A percentile compares a stretch with the other conserved stretches of the same genome.
Evolutionary conservation across 305 asterid genomes (phyloP).

Genomic region (Ruellia speciosa): DNA sequence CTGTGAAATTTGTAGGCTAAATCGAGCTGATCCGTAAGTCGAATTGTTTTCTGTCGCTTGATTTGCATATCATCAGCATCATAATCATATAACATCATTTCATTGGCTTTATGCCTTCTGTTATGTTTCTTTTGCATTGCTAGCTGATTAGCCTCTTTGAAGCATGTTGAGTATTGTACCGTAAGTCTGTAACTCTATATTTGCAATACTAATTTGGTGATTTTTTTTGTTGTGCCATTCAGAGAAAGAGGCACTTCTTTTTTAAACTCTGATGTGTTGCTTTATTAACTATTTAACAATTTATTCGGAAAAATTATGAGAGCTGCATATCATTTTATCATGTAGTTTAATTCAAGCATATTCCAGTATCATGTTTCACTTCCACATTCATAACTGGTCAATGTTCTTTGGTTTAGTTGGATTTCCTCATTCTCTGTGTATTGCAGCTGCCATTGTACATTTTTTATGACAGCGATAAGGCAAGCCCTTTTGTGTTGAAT

Average conservation of each 20-base stretch:
- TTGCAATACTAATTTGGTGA: too few relatives aligned
- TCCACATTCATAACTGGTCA: not conserved
- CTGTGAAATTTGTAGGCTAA: conserved; percentile 89
- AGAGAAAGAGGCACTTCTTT: too few relatives aligned
- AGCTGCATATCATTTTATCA: not conserved
- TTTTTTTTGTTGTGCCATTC: too few relatives aligned
- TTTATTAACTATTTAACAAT: not conserved
- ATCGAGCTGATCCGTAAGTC: conserved; percentile 97
- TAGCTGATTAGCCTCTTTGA: too few relatives aligned
- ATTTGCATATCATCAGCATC: not conserved
- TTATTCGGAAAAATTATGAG: not conserved
- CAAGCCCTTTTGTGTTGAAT: too few relatives aligned
- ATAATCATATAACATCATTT: not conserved
- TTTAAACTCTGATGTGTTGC: too few relatives aligned
- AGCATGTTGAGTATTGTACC: too few relatives aligned
- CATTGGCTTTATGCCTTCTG: conserved; percentile 4
- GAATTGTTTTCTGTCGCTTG: conserved; percentile 14
- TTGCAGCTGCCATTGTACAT: not conserved
- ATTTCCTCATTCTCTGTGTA: not conserved
- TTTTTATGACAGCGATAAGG: too few relatives aligned
- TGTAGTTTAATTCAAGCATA: not conserved
- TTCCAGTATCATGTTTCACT: not conserved
- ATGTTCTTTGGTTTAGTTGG: not conserved
- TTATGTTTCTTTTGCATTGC: too few relatives aligned
- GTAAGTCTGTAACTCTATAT: too few relatives aligned